Evolutionary conservation across 345 rosid genomes (phyloP).

Genomic region (Cochlearia excelsa): DNA sequence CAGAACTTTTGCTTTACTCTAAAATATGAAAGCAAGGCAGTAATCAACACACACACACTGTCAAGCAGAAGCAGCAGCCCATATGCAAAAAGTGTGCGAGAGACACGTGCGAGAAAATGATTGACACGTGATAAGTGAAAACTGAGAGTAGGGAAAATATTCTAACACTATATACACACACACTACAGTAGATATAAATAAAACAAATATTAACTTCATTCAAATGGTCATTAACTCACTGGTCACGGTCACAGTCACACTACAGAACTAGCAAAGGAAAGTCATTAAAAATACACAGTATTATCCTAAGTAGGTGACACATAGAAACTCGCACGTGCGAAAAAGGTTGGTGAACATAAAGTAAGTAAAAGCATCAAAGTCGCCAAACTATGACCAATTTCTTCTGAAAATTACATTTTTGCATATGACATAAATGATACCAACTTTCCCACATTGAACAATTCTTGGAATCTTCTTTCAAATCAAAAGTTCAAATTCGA

Average conservation of each 20-base stretch:
- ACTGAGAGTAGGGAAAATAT: background rate
- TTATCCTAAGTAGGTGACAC: constrained; percentile 16
- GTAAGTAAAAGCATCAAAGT: background rate
- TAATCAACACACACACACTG: too few species aligned
- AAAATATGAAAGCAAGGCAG: too few species aligned
- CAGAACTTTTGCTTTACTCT: too few species aligned
- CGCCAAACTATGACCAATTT: constrained; percentile 31
- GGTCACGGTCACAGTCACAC: too few species aligned
- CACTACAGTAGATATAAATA: too few species aligned
- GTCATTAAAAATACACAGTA: too few species aligned
- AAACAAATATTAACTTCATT: background rate
- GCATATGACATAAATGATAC: too few species aligned
- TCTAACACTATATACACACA: background rate
- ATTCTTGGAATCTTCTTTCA: too few species aligned
- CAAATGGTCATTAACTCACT: background rate
- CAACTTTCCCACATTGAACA: constrained; percentile 8
- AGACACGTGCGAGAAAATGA: background rate
- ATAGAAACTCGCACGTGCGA: constrained; percentile 29
- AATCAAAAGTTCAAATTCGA: too few species aligned
- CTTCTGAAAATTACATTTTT: too few species aligned
- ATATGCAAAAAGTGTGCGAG: too few species aligned
- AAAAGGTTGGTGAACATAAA: constrained; percentile 15
- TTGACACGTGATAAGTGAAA: constrained; percentile 17
- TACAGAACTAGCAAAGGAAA: background rate
- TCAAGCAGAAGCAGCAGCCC: too few species aligned